These are phyloP conservation scores for Cucurbita maxima DNA, from an alignment of 306 rosid genomes.

Conservation along the genomic window DNA sequence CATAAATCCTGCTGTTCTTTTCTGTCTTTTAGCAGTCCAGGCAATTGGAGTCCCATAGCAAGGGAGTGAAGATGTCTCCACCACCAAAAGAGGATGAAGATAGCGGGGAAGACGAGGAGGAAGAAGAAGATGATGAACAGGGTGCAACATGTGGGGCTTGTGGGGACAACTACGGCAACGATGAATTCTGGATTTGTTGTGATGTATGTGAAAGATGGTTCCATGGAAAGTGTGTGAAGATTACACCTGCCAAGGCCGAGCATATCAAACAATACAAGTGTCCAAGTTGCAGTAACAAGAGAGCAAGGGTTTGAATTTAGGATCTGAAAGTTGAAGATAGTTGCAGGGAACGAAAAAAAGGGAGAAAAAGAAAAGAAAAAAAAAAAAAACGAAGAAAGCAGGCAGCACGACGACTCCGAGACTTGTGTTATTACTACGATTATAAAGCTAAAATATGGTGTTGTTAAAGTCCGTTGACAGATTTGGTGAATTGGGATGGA, in stretches of 20 bases:
- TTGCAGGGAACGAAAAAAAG: constrained; percentile 7
- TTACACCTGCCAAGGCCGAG: constrained; percentile 71
- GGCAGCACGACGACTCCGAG: constrained; percentile 30
- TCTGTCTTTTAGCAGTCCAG: constrained; percentile 41
- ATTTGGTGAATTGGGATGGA: constrained; percentile 51
- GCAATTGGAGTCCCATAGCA: constrained; percentile 61
- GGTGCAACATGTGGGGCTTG: constrained; percentile 57
- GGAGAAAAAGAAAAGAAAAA: neutral
- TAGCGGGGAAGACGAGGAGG: constrained; percentile 62
- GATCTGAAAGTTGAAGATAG: constrained; percentile 18
- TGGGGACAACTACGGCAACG: constrained; percentile 57
- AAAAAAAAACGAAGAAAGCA: neutral
- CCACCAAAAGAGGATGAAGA: constrained; percentile 86
- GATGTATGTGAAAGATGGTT: constrained; percentile 70
- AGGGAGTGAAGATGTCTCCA: constrained; percentile 81
- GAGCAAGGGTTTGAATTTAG: constrained; percentile 40
- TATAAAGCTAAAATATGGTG: constrained; percentile 28
- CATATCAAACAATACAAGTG: constrained; percentile 81
- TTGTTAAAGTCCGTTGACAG: constrained; percentile 35
- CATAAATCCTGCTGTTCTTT: constrained; percentile 14
- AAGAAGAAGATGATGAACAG: constrained; percentile 58
- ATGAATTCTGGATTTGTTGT: constrained; percentile 72
- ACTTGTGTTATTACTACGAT: constrained; percentile 34
- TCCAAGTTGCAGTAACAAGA: constrained; percentile 71
- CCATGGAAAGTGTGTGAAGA: constrained; percentile 75